A percentile compares a stretch with the other conserved stretches of the same genome.
Evolutionary conservation across 768 basidiomycete species (phyloP).

Genomic region (Amanita rimosa): DNA sequence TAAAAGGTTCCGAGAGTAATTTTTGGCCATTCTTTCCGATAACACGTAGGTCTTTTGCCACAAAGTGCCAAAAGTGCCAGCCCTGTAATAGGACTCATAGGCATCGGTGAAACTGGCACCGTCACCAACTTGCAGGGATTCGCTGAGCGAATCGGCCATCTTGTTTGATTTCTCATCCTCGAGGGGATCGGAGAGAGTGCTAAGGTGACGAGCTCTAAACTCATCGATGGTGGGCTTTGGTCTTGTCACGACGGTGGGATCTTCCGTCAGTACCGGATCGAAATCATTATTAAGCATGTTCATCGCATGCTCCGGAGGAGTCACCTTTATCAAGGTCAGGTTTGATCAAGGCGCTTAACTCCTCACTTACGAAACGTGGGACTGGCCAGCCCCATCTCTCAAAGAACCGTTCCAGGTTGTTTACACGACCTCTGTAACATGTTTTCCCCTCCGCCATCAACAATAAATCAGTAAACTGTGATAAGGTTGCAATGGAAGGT

Average conservation of each 20-base stretch:
- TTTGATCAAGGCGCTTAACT: constrained; percentile 6
- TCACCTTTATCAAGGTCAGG: constrained; percentile 18
- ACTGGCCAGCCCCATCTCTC: constrained; percentile 28
- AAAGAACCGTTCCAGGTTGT: constrained; percentile 26
- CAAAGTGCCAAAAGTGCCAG: constrained; percentile 17
- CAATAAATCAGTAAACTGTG: constrained; percentile 47
- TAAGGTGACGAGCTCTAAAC: constrained; percentile 25
- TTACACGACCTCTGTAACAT: constrained; percentile 33
- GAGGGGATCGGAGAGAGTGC: constrained; percentile 6
- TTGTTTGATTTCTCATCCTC: background rate
- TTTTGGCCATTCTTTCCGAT: constrained; percentile 31
- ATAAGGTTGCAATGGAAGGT: constrained; percentile 47
- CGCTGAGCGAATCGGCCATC: background rate
- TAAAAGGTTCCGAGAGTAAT: constrained; percentile 42
- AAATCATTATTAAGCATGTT: constrained; percentile 45
- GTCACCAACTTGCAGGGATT: background rate
- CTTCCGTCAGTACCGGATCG: constrained; percentile 8
- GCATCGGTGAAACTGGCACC: background rate
- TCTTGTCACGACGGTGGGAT: background rate
- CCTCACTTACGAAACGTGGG: constrained; percentile 20
- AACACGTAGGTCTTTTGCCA: constrained; percentile 36
- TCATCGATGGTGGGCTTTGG: constrained; percentile 11
- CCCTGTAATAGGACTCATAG: constrained; percentile 8
- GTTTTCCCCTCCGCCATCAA: constrained; percentile 42
- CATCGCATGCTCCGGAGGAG: constrained; percentile 51